Evolutionary conservation across 495 filamentous ascomycete genomes (phyloP).

Genomic region (Podospora pseudoanserina): DNA sequence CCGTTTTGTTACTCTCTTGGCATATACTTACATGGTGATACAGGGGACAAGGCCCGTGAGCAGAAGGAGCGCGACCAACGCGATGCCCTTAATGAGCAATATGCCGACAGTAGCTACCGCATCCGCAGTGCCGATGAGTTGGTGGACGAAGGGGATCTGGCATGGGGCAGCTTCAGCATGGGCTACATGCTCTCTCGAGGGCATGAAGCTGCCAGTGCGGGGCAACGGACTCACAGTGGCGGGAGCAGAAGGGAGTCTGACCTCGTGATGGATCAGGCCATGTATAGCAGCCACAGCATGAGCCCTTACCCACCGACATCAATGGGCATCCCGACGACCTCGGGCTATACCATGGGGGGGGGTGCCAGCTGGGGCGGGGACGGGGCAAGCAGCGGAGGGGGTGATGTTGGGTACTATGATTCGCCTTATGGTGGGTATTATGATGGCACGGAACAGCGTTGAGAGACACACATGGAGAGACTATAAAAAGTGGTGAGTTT

Average conservation of each 20-base stretch:
- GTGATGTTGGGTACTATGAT: conserved; percentile 6
- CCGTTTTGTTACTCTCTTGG: not conserved
- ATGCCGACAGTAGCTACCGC: conserved; percentile 54
- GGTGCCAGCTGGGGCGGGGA: not conserved
- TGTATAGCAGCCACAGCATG: conserved; percentile 7
- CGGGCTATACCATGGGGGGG: not conserved
- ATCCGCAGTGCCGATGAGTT: conserved; percentile 47
- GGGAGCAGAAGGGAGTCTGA: not conserved
- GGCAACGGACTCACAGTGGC: conserved; percentile 12
- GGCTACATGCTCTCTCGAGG: conserved; percentile 52
- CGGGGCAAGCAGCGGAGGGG: not conserved
- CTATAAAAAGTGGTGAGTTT: not conserved
- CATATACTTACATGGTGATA: conserved; percentile 18
- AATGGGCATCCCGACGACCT: not conserved
- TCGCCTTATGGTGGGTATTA: conserved; percentile 14
- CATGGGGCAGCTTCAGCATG: conserved; percentile 61
- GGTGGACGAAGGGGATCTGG: conserved; percentile 46
- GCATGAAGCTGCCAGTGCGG: conserved; percentile 41
- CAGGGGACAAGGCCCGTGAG: conserved; percentile 58
- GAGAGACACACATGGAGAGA: not conserved
- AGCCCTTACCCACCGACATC: not conserved
- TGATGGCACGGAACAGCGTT: not conserved
- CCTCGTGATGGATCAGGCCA: not conserved
- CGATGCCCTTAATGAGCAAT: conserved; percentile 52
- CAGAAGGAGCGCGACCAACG: conserved; percentile 56